Percentiles rank a stretch among this genome's conserved stretches.
Evolutionary conservation across 78 protist species (phyloP).

Genomic region (Dictyostelium citrinum): DNA sequence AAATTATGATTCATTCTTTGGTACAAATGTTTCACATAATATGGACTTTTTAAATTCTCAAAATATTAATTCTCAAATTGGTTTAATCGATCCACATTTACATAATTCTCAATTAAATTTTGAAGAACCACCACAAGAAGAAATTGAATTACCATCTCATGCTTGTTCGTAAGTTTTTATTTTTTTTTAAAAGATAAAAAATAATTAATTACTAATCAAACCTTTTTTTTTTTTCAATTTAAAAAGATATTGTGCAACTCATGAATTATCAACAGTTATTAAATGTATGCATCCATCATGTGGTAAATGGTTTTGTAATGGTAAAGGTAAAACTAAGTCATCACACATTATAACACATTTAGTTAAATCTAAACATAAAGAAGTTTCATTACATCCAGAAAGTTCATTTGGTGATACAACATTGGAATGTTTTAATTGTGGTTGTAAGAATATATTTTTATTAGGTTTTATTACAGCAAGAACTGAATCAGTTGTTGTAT

Average conservation of each 20-base stretch:
- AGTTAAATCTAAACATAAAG: slow-evolving; percentile 95
- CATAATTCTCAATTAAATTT: slow-evolving; percentile 19
- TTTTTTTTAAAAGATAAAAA: not conserved
- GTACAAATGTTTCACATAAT: not conserved
- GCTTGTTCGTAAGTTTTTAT: slow-evolving; percentile 30
- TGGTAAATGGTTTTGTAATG: slow-evolving; percentile 98
- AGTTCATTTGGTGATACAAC: slow-evolving; percentile 88
- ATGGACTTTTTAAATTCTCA: not conserved
- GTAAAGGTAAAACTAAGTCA: slow-evolving; percentile 86
- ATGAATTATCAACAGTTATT: slow-evolving; percentile 92
- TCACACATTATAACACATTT: slow-evolving; percentile 96
- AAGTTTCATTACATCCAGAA: slow-evolving; percentile 81
- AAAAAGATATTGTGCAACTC: slow-evolving; percentile 93
- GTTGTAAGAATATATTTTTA: slow-evolving; percentile 93
- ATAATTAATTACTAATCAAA: too few relatives aligned
- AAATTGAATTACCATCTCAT: slow-evolving; percentile 28
- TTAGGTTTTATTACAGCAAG: slow-evolving; percentile 98
- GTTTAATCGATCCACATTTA: not conserved
- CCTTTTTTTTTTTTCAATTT: not conserved
- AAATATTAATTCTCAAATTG: not conserved
- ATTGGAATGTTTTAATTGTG: slow-evolving; percentile 99
- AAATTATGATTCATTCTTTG: not conserved
- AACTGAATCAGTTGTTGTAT: slow-evolving; percentile 95
- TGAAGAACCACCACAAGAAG: slow-evolving; percentile 54
- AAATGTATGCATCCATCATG: slow-evolving; percentile 87